Evolutionary conservation across 2,329 filamentous ascomycete genomes (phyloP), one percentile per base, ranked within the genome.

Genomic region (Sclerotinia trifoliorum): DNA sequence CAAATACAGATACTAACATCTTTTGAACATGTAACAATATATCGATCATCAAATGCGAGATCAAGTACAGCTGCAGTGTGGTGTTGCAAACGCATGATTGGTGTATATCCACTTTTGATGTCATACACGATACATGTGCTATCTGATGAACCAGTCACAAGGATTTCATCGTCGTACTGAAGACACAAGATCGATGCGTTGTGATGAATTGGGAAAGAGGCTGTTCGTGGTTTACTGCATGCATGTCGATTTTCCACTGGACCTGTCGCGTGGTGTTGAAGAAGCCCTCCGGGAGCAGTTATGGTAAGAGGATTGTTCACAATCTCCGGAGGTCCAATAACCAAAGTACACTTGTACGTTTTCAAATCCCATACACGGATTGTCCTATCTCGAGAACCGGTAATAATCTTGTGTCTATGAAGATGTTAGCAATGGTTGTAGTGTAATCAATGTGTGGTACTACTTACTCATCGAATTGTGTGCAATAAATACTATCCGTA

Each of bases 21-120:
- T 80, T 99, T 99, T 78, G 93, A 97, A 83, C 95, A 99, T 6
- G 94, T 97, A 63, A 98, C 90, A 75, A 99, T 97, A 80, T 96
- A 90, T 74, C 90, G 89, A 72, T 93, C 87, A 78, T 99, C 93
- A 72, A 99, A 94, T 72, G 93, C 94, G 13, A 99, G 88, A 77
- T 99, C 95, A 19, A 99, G 85, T 51, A 99, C 94, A 64, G 95
- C 94, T 5, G 93, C 93, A 7, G 86, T 87, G 80, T 99, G 95
- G 71, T 90, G 88, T 46, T 82, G 81, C 19, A 99, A 88, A 44
- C 92, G 90, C 62, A 87, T 88, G 69, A 97, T 87, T 0, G 95
- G 94, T 69, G 86, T 84, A 78, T 94, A 97, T 49, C 91, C 86
- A 29, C 87, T 86, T 72, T 88, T 87, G 74, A 97, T 87, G 74